Percentiles rank a stretch among this genome's conserved stretches.
phyloP scores from a whole-genome alignment of 1,284 basidiomycete genomes.

The Rhizoctonia solani region DNA sequence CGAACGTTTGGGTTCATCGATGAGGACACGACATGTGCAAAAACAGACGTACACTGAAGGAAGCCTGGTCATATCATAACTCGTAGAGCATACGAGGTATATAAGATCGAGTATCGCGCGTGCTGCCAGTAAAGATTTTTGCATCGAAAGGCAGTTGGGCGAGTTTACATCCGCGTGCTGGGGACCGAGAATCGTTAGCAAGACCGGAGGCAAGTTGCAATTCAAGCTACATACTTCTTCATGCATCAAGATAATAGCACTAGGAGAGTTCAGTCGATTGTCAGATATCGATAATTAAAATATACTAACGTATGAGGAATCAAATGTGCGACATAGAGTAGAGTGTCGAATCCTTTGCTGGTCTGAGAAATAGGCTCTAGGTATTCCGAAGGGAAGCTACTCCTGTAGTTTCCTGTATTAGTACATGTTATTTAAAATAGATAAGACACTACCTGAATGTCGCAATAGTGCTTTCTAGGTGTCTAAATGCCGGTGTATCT shows the following conservation, averaged over 20 bases:
- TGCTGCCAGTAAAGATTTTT: constrained; percentile 66
- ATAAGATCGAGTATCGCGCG: constrained; percentile 69
- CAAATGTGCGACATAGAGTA: constrained; percentile 34
- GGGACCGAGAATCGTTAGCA: background rate
- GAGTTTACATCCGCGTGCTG: constrained; percentile 34
- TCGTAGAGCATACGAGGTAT: constrained; percentile 66
- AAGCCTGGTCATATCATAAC: constrained; percentile 60
- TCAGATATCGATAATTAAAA: background rate
- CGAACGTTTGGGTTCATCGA: background rate
- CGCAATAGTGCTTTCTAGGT: constrained; percentile 30
- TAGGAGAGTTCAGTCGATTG: background rate
- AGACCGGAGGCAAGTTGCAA: too few species aligned
- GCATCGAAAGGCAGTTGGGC: constrained; percentile 59
- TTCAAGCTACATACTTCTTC: constrained; percentile 11
- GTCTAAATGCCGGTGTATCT: constrained; percentile 30
- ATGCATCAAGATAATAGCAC: constrained; percentile 28
- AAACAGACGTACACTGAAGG: constrained; percentile 63
- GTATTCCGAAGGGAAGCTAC: constrained; percentile 22
- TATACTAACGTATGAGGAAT: constrained; percentile 34
- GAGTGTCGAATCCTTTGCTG: constrained; percentile 25
- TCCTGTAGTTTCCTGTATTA: background rate
- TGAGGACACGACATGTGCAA: constrained; percentile 49
- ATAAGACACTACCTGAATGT: background rate
- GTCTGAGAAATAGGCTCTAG: constrained; percentile 27
- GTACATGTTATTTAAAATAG: background rate